Evolutionary conservation across 1,284 basidiomycete species (phyloP).

Genomic region (Rhodotorula sp.): DNA sequence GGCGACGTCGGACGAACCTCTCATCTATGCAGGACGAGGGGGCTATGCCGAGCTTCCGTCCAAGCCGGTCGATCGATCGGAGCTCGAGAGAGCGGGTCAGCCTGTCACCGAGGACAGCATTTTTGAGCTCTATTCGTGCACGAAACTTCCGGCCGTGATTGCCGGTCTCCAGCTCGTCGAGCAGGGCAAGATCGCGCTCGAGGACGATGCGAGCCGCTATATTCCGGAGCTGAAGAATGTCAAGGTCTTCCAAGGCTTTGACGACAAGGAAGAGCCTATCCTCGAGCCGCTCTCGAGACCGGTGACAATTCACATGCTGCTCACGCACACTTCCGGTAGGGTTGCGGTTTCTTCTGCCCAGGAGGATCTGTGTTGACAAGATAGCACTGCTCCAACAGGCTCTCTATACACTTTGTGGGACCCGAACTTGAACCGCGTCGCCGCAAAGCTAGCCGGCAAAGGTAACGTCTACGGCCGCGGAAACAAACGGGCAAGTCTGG

Average conservation of each 20-base stretch:
- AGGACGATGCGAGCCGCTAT: constrained; percentile 17
- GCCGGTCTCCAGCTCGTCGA: constrained; percentile 28
- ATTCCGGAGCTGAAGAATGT: constrained; percentile 14
- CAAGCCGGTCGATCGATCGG: neutral
- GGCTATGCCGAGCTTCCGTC: constrained; percentile 2
- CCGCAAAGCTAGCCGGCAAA: neutral
- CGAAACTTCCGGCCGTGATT: constrained; percentile 16
- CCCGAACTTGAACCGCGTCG: neutral
- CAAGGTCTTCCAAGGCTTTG: constrained; percentile 15
- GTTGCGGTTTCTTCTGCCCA: neutral
- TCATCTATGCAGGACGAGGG: neutral
- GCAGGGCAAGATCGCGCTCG: constrained; percentile 23
- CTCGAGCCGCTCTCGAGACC: neutral
- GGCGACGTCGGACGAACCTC: neutral
- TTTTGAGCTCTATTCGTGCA: constrained; percentile 1
- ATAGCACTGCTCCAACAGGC: neutral
- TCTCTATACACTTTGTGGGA: neutral
- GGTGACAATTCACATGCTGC: constrained; percentile 16
- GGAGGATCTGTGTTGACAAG: neutral
- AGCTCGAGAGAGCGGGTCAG: neutral
- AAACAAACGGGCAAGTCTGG: neutral
- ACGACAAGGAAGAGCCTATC: constrained; percentile 4
- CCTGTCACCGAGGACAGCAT: neutral
- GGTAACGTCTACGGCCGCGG: neutral
- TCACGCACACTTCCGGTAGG: constrained; percentile 21